Evolutionary conservation across 768 basidiomycete genomes (phyloP).

Genomic region (Myochromella boudieri): DNA sequence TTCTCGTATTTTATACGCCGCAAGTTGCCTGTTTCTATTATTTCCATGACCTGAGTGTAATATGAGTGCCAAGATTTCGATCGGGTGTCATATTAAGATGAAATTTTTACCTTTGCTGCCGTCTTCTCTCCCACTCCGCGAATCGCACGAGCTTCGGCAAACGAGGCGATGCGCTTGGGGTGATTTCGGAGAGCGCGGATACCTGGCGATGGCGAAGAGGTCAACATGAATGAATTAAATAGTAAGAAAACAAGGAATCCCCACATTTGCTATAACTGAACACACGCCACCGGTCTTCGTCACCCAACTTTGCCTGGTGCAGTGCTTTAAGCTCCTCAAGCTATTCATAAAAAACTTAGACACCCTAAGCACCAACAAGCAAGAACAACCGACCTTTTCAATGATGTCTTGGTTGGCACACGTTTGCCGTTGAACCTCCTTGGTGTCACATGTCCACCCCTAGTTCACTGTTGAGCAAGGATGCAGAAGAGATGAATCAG

Average conservation of each 20-base stretch:
- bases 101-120: conserved; percentile 56
- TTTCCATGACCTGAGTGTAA: conserved; percentile 70
- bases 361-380: background rate
- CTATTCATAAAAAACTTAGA: conserved; percentile 31
- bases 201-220: conserved; percentile 35
- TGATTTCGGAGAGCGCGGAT: conserved; percentile 57
- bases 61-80: background rate
- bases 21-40: conserved; percentile 71
- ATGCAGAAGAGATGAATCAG: background rate
- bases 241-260: conserved; percentile 10
- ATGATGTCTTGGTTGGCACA: conserved; percentile 74
- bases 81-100: background rate
- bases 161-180: conserved; percentile 56
- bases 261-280: conserved; percentile 66
- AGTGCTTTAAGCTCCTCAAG: conserved; percentile 64
- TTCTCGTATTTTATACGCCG: conserved; percentile 65
- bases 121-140: conserved; percentile 73
- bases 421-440: conserved; percentile 27
- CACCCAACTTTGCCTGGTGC: conserved; percentile 57
- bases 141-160: conserved; percentile 59
- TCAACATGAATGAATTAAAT: background rate
- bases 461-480: conserved; percentile 27
- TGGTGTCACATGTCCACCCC: conserved; percentile 70
- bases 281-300: conserved; percentile 69
- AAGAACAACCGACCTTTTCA: conserved; percentile 52